Evolutionary conservation across 495 filamentous ascomycete species (phyloP), one percentile per base, ranked within the genome.

Genomic region (Terfezia boudieri): DNA sequence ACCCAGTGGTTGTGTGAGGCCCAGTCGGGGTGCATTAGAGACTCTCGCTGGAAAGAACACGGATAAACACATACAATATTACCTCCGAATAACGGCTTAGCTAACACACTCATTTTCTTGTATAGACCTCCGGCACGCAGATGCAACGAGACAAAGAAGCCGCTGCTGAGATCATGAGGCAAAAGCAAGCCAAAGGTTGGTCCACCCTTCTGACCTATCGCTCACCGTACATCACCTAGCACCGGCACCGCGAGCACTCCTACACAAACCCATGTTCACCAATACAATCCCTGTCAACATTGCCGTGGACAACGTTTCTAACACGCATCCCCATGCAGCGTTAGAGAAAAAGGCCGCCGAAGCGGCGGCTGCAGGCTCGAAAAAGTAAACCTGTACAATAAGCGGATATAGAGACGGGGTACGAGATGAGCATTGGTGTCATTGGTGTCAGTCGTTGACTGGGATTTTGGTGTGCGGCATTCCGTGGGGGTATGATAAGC

Each of bases 171-270:
- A 86, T 84, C 67, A 95, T 95, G 88, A 76, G 83, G 38, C 76
- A 81, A 68, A 95, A 95, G 75, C 88, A 95, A 69, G 75, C 71
- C 57, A 81, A 80, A 58, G 86, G 86, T 94, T 73, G 4, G 49
- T n/a, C n/a, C 22, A 12, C 49, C 4, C 41, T 46, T 46, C 17
- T 46, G 14, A 46, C 8, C 4, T 5, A 46, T 46, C 41, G 12
- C 14, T 46, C 17, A 14, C 17, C 14, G 8, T 14, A 46, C 4
- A 20, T 46, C 17, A 46, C 41, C 17, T 46, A 20, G 17, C 17
- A 14, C 14, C 41, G 4, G 14, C 4, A 9, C 3, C 41, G 4
- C 41, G 17, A 9, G 3, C 41, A 46, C 12, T 46, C 4, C 4
- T 14, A 46, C 41, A 14, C 41, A 14, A 8, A 46, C 17, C 12